Base-by-base conservation (phyloP, 2,329 filamentous ascomycete genomes). In the Calonectria honghensis region DNA sequence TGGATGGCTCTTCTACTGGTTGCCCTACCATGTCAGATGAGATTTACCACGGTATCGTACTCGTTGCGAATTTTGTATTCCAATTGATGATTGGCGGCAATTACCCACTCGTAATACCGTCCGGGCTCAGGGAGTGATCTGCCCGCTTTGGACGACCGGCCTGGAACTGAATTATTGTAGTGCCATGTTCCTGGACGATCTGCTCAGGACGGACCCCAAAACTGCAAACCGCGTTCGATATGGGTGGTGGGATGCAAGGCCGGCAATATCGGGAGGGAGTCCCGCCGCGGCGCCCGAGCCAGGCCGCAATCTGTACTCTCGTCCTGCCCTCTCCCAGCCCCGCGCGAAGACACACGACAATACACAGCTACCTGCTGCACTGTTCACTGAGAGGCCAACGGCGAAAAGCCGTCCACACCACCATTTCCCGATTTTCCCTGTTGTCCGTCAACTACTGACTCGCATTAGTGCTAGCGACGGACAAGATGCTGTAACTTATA, bases 311-410 rank as follows among this genome's bases (percentile, higher is more conserved):
- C 52, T 57, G 63, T 70, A 50, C 57, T 54, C n/a, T 48, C 68
- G 66, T 52, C 68, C 68, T 76, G 77, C 69, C 63, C 75, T 73
- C 66, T 76, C 77, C 79, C 70, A 70, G 75, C 71, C 59, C 75
- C 50, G 52, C 71, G 75, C 72, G 78, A 68, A 68, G 70, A 31
- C n/a, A 68, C 35, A 51, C 57, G 73, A 73, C 66, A 72, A 74
- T 63, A 63, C 65, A 48, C 69, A 72, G 73, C 76, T 72, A 59
- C 54, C 69, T 70, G 32, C 68, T 76, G 73, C 77, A 78, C 57
- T 78, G 75, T 78, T 80, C 79, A 72, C 74, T 73, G 70, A 70
- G 77, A 77, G 78, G 69, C 68, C 75, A 73, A 65, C 65, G 9
- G 73, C 67, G 72, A 80, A 63, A 50, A 75, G 71, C 76, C 76